phyloP scores from a whole-genome alignment of 305 asterid genomes.

The Fraxinus albicans region DNA sequence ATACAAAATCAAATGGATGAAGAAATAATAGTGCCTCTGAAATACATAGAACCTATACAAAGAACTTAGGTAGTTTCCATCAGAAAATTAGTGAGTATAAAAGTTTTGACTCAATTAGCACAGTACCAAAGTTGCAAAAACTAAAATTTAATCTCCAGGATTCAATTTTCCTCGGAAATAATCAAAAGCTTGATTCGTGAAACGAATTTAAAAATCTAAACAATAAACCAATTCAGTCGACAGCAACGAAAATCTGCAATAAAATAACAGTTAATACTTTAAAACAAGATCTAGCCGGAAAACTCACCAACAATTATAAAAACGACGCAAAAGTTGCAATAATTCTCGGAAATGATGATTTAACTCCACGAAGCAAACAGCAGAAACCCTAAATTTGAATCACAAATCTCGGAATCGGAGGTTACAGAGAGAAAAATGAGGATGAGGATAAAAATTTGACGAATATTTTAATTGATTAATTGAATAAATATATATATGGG shows the following conservation, averaged over 20 bases:
- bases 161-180: not conserved
- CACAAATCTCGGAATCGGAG: constrained; percentile 34
- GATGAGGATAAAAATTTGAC: constrained; percentile 2
- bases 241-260: not conserved
- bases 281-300: not conserved
- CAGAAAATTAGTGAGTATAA: not conserved
- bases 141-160: not conserved
- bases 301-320: constrained; percentile 35
- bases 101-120: not conserved
- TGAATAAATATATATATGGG: constrained; percentile 24
- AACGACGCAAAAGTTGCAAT: constrained; percentile 7
- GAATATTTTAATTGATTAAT: not conserved
- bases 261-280: not conserved
- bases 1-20: not conserved
- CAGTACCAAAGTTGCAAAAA: not conserved
- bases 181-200: not conserved
- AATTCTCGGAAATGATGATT: not conserved
- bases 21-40: not conserved
- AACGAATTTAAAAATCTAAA: not conserved
- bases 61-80: not conserved
- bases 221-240: not conserved
- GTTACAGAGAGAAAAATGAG: constrained; percentile 25
- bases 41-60: not conserved
- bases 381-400: constrained; percentile 18
- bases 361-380: constrained; percentile 8